Evolutionary conservation across 805 yeast genomes (phyloP).

Genomic region (Yueomyces sp.): DNA sequence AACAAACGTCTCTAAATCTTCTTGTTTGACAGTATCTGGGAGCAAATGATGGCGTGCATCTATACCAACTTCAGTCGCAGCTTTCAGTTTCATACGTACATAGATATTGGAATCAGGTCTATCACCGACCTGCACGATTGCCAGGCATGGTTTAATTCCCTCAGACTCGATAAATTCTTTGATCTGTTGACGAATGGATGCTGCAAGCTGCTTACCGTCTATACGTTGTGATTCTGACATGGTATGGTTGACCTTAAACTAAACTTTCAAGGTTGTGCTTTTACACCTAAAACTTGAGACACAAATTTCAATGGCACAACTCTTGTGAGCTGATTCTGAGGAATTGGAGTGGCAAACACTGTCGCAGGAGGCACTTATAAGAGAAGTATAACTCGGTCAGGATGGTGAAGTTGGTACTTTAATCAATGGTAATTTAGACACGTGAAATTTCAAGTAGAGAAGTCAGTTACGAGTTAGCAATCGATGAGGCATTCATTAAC

Average conservation of each 20-base stretch:
- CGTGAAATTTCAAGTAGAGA: too few species aligned
- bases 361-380: too few species aligned
- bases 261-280: too few species aligned
- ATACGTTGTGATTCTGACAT: constrained; percentile 15
- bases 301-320: too few species aligned
- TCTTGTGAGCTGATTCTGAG: too few species aligned
- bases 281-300: too few species aligned
- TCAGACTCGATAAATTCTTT: constrained; percentile 37
- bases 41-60: constrained; percentile 52
- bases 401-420: too few species aligned
- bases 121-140: constrained; percentile 80
- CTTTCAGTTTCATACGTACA: constrained; percentile 82
- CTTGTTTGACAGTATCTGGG: constrained; percentile 48
- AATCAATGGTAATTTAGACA: too few species aligned
- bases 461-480: too few species aligned
- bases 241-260: background rate
- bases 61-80: constrained; percentile 75
- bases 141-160: constrained; percentile 59
- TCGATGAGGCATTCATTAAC: too few species aligned
- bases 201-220: constrained; percentile 51
- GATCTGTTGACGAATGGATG: constrained; percentile 37
- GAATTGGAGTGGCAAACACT: too few species aligned
- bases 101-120: constrained; percentile 87
- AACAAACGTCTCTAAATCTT: constrained; percentile 44
- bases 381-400: too few species aligned